A percentile compares a stretch with the other conserved stretches of the same genome.
Evolutionary conservation across 257 asterid genomes (phyloP).

Genomic region (Jacaranda mimosifolia): DNA sequence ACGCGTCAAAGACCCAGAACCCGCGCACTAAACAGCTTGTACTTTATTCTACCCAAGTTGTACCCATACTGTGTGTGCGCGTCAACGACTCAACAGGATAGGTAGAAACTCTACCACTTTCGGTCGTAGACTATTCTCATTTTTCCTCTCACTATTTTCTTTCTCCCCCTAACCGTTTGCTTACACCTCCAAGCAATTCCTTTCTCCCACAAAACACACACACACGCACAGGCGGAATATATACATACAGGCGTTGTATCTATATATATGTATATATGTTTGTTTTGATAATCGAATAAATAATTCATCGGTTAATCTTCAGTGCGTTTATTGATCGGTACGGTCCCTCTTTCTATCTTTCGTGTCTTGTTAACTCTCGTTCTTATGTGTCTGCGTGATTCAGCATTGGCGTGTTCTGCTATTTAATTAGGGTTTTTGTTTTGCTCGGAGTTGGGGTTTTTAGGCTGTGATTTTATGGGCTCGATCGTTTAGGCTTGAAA

Average conservation of each 20-base stretch:
- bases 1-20: constrained; percentile 33
- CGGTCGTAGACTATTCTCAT: constrained; percentile 37
- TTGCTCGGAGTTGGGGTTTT: constrained; percentile 51
- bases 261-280: not conserved
- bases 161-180: constrained; percentile 49
- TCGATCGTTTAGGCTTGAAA: constrained; percentile 26
- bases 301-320: constrained; percentile 26
- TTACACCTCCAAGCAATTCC: constrained; percentile 57
- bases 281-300: constrained; percentile 2
- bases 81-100: constrained; percentile 31
- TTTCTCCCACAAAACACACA: constrained; percentile 31
- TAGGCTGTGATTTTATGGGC: constrained; percentile 12
- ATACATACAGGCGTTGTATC: constrained; percentile 25
- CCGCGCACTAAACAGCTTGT: constrained; percentile 19
- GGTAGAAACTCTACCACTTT: constrained; percentile 36
- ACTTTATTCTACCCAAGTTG: constrained; percentile 34
- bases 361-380: constrained; percentile 20
- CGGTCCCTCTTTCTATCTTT: constrained; percentile 41
- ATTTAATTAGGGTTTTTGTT: constrained; percentile 57
- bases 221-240: constrained; percentile 12
- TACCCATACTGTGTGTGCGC: constrained; percentile 38
- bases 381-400: constrained; percentile 34
- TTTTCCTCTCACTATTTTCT: constrained; percentile 25
- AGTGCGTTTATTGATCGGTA: constrained; percentile 48
- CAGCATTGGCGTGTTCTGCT: constrained; percentile 62